phyloP scores from a whole-genome alignment of 73 alveolate genomes.

The Tetrahymena malaccensis region DNA sequence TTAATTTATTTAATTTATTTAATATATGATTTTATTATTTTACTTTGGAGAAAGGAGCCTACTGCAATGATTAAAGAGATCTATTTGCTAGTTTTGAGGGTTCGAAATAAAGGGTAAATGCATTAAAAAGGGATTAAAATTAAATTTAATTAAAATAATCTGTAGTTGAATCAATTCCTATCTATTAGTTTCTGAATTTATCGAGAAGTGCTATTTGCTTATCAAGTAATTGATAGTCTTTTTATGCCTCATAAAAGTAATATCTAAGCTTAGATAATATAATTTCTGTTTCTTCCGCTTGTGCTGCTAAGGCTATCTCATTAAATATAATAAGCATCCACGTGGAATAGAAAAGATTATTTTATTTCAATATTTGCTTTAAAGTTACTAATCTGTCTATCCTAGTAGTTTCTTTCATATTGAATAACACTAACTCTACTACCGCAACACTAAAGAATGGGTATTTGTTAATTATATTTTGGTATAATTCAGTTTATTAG shows the following conservation, averaged over 20 bases:
- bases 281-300: background rate
- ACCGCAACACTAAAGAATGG: background rate
- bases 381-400: background rate
- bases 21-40: background rate
- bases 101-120: background rate
- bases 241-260: background rate
- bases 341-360: background rate
- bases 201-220: background rate
- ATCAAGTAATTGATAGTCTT: background rate
- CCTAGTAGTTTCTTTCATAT: background rate
- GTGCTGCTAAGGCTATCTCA: background rate
- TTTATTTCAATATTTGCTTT: background rate
- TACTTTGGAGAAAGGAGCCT: background rate
- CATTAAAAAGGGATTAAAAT: background rate
- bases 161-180: background rate
- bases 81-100: background rate
- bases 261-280: background rate
- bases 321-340: background rate
- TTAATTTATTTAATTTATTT: too few relatives aligned
- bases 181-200: background rate
- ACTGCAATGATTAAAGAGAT: background rate
- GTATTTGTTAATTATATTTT: background rate
- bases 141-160: background rate
- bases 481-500: background rate
- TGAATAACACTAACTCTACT: background rate